Evolutionary conservation across 768 basidiomycete species (phyloP).

Genomic region (Pleurotus platypus): DNA sequence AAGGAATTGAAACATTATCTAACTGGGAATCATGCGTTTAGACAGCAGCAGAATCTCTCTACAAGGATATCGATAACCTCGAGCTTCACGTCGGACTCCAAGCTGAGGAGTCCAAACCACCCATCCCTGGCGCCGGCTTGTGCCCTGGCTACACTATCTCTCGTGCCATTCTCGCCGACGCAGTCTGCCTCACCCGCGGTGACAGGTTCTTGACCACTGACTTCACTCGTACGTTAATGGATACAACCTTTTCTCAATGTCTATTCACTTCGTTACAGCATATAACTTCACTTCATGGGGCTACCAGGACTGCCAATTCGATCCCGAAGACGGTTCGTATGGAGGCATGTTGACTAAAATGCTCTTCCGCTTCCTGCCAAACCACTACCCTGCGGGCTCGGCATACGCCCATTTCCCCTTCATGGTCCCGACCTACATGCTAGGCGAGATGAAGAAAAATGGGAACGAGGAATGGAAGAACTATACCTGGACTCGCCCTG

Average conservation of each 20-base stretch:
- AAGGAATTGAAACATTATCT: too few species aligned
- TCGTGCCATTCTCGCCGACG: constrained; percentile 79
- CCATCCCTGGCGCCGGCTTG: constrained; percentile 66
- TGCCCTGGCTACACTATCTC: constrained; percentile 85
- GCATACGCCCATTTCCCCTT: constrained; percentile 83
- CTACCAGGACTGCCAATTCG: constrained; percentile 64
- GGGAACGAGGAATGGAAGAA: constrained; percentile 28
- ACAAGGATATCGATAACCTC: constrained; percentile 72
- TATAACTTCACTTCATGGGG: constrained; percentile 79
- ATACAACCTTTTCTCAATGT: too few species aligned
- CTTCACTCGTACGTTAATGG: constrained; percentile 57
- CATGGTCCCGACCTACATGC: constrained; percentile 53
- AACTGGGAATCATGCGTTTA: constrained; percentile 17
- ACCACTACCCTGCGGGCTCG: constrained; percentile 61
- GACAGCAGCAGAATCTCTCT: constrained; percentile 62
- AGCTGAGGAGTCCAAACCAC: constrained; percentile 67
- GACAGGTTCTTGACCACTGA: constrained; percentile 79
- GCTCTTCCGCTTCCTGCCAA: constrained; percentile 67
- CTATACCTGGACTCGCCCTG: constrained; percentile 62
- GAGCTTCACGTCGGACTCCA: constrained; percentile 76
- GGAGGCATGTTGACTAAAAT: constrained; percentile 75
- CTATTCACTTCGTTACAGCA: constrained; percentile 32
- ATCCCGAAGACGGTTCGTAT: constrained; percentile 64
- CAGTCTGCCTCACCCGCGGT: constrained; percentile 70
- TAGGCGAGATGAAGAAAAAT: constrained; percentile 31